Conservation (phyloP, 2,329 filamentous ascomycete species). For the Elsinoe arachidis region DNA sequence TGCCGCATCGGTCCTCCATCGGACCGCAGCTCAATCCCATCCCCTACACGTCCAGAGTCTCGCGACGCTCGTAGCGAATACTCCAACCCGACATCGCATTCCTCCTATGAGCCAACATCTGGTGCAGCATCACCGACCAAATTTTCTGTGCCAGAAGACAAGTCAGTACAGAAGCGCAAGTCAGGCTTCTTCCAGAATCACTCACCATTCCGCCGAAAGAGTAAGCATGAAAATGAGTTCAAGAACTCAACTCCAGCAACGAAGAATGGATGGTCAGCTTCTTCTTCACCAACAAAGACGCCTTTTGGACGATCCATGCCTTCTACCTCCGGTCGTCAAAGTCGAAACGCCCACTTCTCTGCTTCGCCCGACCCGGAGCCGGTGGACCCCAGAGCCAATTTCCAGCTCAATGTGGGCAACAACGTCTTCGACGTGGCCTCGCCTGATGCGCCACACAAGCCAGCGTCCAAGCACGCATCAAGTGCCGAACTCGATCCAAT, state of each 20-base stretch:
- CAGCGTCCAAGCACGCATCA: constrained; percentile 23
- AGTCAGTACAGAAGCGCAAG: constrained; percentile 58
- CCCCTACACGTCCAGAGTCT: constrained; percentile 66
- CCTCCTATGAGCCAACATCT: constrained; percentile 71
- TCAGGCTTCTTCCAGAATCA: constrained; percentile 91
- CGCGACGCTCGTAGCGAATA: constrained; percentile 79
- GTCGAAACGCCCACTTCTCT: constrained; percentile 22
- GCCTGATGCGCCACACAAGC: constrained; percentile 49
- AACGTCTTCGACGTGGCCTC: constrained; percentile 92
- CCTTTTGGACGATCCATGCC: constrained; percentile 7
- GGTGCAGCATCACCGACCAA: constrained; percentile 64
- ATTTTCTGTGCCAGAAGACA: constrained; percentile 49
- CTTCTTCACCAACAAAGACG: constrained; percentile 13
- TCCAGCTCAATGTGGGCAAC: constrained; percentile 88
- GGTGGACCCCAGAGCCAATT: constrained; percentile 82
- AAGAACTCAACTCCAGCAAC: constrained; percentile 30
- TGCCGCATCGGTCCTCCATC: constrained; percentile 68
- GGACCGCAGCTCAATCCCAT: constrained; percentile 60
- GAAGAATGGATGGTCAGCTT: constrained; percentile 46
- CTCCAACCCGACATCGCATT: constrained; percentile 80
- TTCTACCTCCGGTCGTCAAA: constrained; percentile 17
- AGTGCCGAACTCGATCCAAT: constrained; percentile 74
- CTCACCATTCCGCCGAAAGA: constrained; percentile 81
- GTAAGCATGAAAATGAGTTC: constrained; percentile 65
- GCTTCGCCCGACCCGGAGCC: constrained; percentile 63